Percentiles rank a stretch among this genome's conserved stretches.
Evolutionary conservation across 306 rosid species (phyloP).

Genomic region (Senna siamea): DNA sequence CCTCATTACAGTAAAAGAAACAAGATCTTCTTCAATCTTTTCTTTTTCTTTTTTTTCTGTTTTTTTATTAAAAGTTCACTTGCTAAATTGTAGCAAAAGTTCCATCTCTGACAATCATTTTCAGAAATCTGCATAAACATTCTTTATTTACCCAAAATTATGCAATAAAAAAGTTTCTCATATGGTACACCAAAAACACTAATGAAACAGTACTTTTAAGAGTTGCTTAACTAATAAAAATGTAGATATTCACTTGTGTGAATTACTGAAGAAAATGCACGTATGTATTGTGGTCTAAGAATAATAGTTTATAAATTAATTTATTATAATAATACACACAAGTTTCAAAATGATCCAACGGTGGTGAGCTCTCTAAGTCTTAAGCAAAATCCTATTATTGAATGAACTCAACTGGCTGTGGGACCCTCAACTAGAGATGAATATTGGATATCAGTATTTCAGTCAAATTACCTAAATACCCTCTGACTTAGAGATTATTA

Average conservation of each 20-base stretch:
- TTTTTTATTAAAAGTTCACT: neutral
- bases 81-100: slow-evolving; percentile 15
- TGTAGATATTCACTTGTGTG: too few relatives aligned
- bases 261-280: too few relatives aligned
- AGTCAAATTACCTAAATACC: slow-evolving; percentile 36
- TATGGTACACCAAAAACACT: slow-evolving; percentile 12
- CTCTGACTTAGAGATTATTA: slow-evolving; percentile 10
- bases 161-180: slow-evolving; percentile 34
- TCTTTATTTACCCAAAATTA: slow-evolving; percentile 40
- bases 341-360: too few relatives aligned
- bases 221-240: slow-evolving; percentile 20
- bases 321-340: too few relatives aligned
- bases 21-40: slow-evolving; percentile 19
- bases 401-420: slow-evolving; percentile 9
- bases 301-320: too few relatives aligned
- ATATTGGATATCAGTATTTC: neutral
- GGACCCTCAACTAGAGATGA: slow-evolving; percentile 16
- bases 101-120: slow-evolving; percentile 26
- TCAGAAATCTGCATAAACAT: slow-evolving; percentile 30
- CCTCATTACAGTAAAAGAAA: neutral
- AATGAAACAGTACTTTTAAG: slow-evolving; percentile 13
- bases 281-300: too few relatives aligned
- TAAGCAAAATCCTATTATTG: neutral
- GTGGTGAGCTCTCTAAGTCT: too few relatives aligned
- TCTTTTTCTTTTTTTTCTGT: slow-evolving; percentile 5